Evolutionary conservation across 2,329 filamentous ascomycete species (phyloP).

Genomic region (Epichloe bromicola): DNA sequence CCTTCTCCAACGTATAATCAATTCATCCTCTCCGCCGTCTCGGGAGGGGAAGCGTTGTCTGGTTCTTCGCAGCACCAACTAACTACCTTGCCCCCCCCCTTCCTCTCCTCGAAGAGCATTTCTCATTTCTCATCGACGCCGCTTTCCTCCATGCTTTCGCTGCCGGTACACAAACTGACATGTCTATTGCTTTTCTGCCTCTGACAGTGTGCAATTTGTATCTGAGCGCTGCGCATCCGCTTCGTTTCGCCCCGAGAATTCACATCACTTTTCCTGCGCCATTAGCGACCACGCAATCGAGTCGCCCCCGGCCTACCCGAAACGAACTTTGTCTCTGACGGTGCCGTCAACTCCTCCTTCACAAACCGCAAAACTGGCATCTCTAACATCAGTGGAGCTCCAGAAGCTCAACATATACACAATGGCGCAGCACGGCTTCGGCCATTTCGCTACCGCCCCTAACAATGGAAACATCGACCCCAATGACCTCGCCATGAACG

Average conservation of each 20-base stretch:
- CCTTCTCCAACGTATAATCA: not conserved
- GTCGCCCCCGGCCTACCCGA: constrained; percentile 2
- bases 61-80: not conserved
- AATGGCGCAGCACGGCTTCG: constrained; percentile 46
- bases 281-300: not conserved
- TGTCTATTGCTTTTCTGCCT: not conserved
- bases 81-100: not conserved
- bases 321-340: constrained; percentile 1
- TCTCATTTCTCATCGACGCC: not conserved
- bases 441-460: constrained; percentile 40
- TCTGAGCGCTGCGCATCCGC: not conserved
- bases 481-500: constrained; percentile 63
- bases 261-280: not conserved
- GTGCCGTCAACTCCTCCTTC: constrained; percentile 4
- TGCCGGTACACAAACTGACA: not conserved
- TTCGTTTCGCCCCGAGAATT: not conserved
- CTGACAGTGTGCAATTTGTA: not conserved
- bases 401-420: constrained; percentile 10
- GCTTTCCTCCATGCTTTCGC: not conserved
- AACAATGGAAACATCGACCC: constrained; percentile 61
- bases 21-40: not conserved
- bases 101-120: not conserved
- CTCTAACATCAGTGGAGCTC: constrained; percentile 5
- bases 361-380: constrained; percentile 6
- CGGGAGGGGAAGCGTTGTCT: not conserved